phyloP scores from a whole-genome alignment of 2,329 filamentous ascomycete genomes.

The Emydomyces testavorans region DNA sequence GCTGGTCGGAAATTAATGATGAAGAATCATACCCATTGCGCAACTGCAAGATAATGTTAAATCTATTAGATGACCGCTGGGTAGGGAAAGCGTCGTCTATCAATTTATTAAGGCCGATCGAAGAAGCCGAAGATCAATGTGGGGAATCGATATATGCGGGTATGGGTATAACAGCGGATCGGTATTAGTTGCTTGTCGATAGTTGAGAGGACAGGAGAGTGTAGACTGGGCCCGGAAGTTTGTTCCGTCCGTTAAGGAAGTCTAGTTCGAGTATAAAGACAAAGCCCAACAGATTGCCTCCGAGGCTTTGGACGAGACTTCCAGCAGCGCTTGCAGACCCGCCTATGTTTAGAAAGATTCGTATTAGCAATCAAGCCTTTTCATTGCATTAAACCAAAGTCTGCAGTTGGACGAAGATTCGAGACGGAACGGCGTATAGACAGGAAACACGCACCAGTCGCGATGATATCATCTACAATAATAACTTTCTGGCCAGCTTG shows the following conservation, averaged over 20 bases:
- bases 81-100: neutral
- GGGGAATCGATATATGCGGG: neutral
- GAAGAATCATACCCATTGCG: neutral
- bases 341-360: conserved; percentile 43
- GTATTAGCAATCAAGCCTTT: conserved; percentile 1
- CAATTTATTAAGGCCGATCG: neutral
- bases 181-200: neutral
- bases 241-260: conserved; percentile 81
- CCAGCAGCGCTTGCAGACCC: conserved; percentile 83
- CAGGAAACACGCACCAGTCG: conserved; percentile 72
- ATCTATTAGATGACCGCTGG: neutral
- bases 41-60: neutral
- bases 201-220: conserved; percentile 56
- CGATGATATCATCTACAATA: conserved; percentile 95
- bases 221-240: conserved; percentile 71
- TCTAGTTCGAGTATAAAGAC: conserved; percentile 93
- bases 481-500: conserved; percentile 79
- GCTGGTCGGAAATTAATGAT: neutral
- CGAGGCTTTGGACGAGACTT: conserved; percentile 72
- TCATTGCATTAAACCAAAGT: too few species aligned
- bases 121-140: neutral
- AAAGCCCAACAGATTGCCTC: conserved; percentile 76
- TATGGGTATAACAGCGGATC: neutral
- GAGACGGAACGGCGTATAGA: too few species aligned
- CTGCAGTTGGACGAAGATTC: too few species aligned